Evolutionary conservation across 2,329 filamentous ascomycete species (phyloP).

Genomic region (Sclerotinia minor): DNA sequence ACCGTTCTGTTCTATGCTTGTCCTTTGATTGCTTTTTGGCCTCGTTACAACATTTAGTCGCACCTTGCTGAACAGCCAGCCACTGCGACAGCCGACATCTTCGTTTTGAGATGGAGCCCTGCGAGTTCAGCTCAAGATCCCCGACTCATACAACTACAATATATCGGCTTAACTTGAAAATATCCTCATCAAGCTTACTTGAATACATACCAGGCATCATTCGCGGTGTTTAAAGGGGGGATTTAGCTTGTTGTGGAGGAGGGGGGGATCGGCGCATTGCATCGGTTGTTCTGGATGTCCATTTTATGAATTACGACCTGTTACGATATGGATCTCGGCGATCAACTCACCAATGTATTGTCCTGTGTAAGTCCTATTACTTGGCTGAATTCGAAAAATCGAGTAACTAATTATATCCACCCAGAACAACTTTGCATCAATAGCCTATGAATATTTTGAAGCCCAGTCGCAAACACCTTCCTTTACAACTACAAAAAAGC

Average conservation of each 20-base stretch:
- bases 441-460: conserved; percentile 42
- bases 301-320: conserved; percentile 30
- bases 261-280: conserved; percentile 22
- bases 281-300: conserved; percentile 1
- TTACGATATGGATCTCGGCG: conserved; percentile 42
- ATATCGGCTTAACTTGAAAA: conserved; percentile 11
- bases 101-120: conserved; percentile 40
- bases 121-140: conserved; percentile 35
- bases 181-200: conserved; percentile 7
- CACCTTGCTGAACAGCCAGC: conserved; percentile 24
- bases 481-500: conserved; percentile 30
- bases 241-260: conserved; percentile 12
- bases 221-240: conserved; percentile 20
- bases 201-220: conserved; percentile 16
- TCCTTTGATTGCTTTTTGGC: not conserved
- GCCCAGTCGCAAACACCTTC: conserved; percentile 27
- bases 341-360: conserved; percentile 42
- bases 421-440: conserved; percentile 40
- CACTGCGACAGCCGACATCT: conserved; percentile 25
- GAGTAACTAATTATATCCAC: conserved; percentile 20
- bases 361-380: conserved; percentile 36
- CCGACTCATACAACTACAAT: conserved; percentile 28
- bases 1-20: not conserved
- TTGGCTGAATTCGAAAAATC: not conserved
- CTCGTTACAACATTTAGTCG: not conserved